Base-by-base conservation (phyloP, 352 stramenopile genomes). In the Blastocystis sp. region DNA sequence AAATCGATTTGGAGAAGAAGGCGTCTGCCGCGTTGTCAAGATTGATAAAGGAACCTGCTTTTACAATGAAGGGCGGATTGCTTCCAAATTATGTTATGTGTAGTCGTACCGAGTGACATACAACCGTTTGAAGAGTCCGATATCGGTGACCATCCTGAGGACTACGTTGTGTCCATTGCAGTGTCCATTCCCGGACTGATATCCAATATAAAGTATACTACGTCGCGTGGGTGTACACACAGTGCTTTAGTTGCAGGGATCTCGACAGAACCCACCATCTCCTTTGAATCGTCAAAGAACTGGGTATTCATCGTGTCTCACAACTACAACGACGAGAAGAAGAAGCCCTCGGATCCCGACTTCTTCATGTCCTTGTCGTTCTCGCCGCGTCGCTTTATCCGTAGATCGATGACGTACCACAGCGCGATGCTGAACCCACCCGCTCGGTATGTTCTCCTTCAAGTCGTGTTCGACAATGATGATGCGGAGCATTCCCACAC, bases 281-380 rank as follows among this genome's bases (percentile, higher is more conserved):
- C 24, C 19, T 55, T 51, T 10, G 19, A 59, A 37, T 50, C 41
- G 1, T 37, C 55, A 16, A 67, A 67, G 35, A 39, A 69, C n/a
- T 85, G 74, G 74, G 33, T 41, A 2, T 67, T 85, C 37, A 37
- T 63, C 9, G 29, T 85, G 19, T 85, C 74, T 21, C 74, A 85
- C 29, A 85, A 85, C 33, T 85, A 85, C 60, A 63, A 69, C 41
- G 74, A 69, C 3, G 29, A 31, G 13, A 39, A 29, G 4, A 66
- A 85, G 37, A 39, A 63, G n/a, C 45, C 55, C 26, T 69, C 59
- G 16, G 55, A 61, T 41, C 24, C 50, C 13, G 55, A 85, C n/a
- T 85, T 33, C 19, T 85, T 85, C 55, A 31, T 85, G 13, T 67
- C 74, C 26, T 13, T 85, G 74, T 85, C 26, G n/a, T 6, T 3